These are phyloP conservation scores for Aspergillus sp. DNA, from an alignment of 2,329 filamentous ascomycete species.

Conservation along the genomic window DNA sequence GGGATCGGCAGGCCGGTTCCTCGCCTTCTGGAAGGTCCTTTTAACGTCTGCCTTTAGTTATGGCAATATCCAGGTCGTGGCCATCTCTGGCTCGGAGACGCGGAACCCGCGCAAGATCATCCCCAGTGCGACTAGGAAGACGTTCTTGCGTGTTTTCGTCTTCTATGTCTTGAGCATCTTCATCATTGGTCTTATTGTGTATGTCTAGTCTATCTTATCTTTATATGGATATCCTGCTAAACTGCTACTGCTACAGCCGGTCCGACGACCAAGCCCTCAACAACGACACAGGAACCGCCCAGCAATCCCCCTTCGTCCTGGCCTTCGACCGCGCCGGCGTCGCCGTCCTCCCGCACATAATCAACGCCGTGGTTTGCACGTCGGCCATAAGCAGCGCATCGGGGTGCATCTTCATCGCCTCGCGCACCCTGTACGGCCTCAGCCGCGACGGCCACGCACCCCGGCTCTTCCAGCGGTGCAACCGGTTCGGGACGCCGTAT, in stretches of 20 bases:
- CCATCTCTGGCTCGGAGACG: slow-evolving; percentile 1
- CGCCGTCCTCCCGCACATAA: neutral
- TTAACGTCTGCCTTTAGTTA: neutral
- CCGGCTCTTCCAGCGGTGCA: neutral
- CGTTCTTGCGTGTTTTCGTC: neutral
- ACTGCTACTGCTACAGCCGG: neutral
- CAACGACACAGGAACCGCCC: neutral
- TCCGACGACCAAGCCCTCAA: neutral
- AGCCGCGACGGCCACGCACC: slow-evolving; percentile 1
- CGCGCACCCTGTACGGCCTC: slow-evolving; percentile 4
- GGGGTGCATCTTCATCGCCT: slow-evolving; percentile 1
- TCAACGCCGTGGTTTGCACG: slow-evolving; percentile 5
- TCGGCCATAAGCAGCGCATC: neutral
- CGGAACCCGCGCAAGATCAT: neutral
- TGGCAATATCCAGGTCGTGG: neutral
- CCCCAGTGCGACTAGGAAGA: neutral
- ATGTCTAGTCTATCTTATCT: neutral
- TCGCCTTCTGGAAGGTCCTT: slow-evolving; percentile 17
- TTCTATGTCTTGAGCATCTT: neutral
- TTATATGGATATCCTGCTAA: too few relatives aligned
- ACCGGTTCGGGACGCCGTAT: neutral
- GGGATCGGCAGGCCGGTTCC: slow-evolving; percentile 20
- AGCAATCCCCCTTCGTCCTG: neutral
- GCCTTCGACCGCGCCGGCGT: slow-evolving; percentile 1
- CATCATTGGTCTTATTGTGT: neutral